A percentile compares a stretch with the other conserved stretches of the same genome.
phyloP scores from a whole-genome alignment of 768 basidiomycete species.

The Macrolepiota albuminosa region DNA sequence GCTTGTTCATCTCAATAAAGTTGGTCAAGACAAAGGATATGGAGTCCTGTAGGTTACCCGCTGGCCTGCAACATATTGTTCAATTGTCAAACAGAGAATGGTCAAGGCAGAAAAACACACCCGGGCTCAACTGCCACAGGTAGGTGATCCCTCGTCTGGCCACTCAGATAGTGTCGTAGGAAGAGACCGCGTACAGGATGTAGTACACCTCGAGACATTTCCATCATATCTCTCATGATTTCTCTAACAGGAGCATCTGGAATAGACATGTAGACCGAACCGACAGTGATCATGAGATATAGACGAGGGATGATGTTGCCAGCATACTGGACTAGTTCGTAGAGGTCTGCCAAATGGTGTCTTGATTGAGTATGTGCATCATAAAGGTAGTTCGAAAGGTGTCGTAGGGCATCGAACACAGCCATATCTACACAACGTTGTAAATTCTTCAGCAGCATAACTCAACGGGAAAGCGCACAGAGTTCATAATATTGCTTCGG shows the following conservation, averaged over 20 bases:
- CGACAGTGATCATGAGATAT: slow-evolving; percentile 99
- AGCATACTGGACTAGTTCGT: slow-evolving; percentile 99
- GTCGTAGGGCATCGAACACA: slow-evolving; percentile 93
- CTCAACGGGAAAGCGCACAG: slow-evolving; percentile 46
- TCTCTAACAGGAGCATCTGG: slow-evolving; percentile 97
- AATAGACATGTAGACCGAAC: slow-evolving; percentile 98
- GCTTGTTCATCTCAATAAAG: slow-evolving; percentile 99
- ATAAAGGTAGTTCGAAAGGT: slow-evolving; percentile 93
- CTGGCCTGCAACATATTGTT: slow-evolving; percentile 47
- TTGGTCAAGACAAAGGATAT: slow-evolving; percentile 95
- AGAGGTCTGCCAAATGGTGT: slow-evolving; percentile 97
- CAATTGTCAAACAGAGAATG: background rate
- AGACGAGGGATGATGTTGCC: slow-evolving; percentile 92
- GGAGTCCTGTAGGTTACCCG: slow-evolving; percentile 91
- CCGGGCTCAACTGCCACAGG: slow-evolving; percentile 82
- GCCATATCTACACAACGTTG: slow-evolving; percentile 76
- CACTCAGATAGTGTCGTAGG: slow-evolving; percentile 92
- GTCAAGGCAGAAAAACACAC: slow-evolving; percentile 36
- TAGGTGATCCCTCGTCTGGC: slow-evolving; percentile 94
- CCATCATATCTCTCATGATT: slow-evolving; percentile 99
- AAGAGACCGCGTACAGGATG: slow-evolving; percentile 97
- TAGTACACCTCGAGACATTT: slow-evolving; percentile 96
- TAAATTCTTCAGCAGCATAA: background rate
- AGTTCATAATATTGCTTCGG: slow-evolving; percentile 99
- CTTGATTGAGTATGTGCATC: slow-evolving; percentile 89